Percentiles rank a stretch among this genome's conserved stretches.
These are phyloP conservation scores for Candida palmyrensis DNA, from an alignment of 805 yeast genomes.

Conservation along the genomic window DNA sequence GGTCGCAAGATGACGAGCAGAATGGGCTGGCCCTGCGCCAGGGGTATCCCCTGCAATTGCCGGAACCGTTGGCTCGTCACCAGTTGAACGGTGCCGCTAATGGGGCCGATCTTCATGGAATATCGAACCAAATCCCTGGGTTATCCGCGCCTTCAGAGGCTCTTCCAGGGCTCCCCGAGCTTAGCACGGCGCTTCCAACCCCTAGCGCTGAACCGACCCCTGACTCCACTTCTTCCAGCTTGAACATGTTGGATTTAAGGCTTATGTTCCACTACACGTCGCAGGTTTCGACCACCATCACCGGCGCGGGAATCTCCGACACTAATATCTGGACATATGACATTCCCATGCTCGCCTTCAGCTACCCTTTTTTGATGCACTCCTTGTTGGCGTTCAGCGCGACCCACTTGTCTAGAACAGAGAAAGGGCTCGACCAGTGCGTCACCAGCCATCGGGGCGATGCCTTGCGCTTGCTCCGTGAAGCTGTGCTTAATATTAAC, in stretches of 20 bases:
- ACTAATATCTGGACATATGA: constrained; percentile 82
- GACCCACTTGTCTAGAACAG: constrained; percentile 78
- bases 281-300: constrained; percentile 79
- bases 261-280: constrained; percentile 86
- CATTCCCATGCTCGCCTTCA: constrained; percentile 83
- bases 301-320: constrained; percentile 87
- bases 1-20: not conserved
- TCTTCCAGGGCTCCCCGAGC: no score
- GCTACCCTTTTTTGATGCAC: constrained; percentile 88
- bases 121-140: constrained; percentile 9
- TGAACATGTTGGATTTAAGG: constrained; percentile 72
- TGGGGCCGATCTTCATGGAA: constrained; percentile 2
- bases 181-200: constrained; percentile 6
- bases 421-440: constrained; percentile 69
- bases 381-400: constrained; percentile 88
- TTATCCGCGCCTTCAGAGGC: no score
- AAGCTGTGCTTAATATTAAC: constrained; percentile 79
- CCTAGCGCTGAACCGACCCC: not conserved
- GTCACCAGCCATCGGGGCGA: constrained; percentile 86
- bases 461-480: constrained; percentile 73
- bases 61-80: no score
- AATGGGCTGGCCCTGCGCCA: no score
- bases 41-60: no score
- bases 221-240: constrained; percentile 14
- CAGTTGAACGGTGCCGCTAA: not conserved